Base-by-base conservation (phyloP, 495 filamentous ascomycete genomes). In the Tuber magnatum region DNA sequence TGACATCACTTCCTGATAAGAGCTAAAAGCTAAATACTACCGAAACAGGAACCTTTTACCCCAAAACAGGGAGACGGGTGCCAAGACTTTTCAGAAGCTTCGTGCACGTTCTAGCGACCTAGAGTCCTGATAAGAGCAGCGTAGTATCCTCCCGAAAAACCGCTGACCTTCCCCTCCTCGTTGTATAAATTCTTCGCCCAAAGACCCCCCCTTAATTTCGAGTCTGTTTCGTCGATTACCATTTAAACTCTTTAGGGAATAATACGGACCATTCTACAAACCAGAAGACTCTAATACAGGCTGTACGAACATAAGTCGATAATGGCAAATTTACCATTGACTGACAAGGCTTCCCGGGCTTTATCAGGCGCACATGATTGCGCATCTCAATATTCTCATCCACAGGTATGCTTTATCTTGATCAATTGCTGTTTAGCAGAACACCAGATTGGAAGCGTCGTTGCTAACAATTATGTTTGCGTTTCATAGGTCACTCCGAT, bases 281-380 rank as follows among this genome's bases (percentile, higher is more conserved):
- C 22, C 48, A 51, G 12, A 10, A 51, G 24, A n/a, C 48, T 51
- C 12, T n/a, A 51, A 51, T 68, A n/a, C 24, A 46, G 71, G 18
- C 32, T 6, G 8, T 46, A 71, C 4, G 18, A n/a, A 38, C 44
- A 39, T 40, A n/a, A 56, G 5, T 48, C 28, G 8, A 74, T 80
- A 68, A 32, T 77, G 56, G 68, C 61, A 40, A 76, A 43, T 48
- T 32, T 81, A 6, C 90, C 96, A 80, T 96, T 97, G 82, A 99
- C 95, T 75, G 95, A 98, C 83, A 87, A 92, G 85, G 95, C 92
- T 71, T 91, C 92, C 83, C 91, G 93, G 85, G 90, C 95, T 78
- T 85, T 99, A 82, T 88, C 90, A 75, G 95, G 97, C 84, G 91
- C 94, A 82, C 91, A 92, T 85, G 86, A 87, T 56, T 87, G 97